phyloP scores from a whole-genome alignment of 2,329 filamentous ascomycete genomes.

The Penicillium sp. region DNA sequence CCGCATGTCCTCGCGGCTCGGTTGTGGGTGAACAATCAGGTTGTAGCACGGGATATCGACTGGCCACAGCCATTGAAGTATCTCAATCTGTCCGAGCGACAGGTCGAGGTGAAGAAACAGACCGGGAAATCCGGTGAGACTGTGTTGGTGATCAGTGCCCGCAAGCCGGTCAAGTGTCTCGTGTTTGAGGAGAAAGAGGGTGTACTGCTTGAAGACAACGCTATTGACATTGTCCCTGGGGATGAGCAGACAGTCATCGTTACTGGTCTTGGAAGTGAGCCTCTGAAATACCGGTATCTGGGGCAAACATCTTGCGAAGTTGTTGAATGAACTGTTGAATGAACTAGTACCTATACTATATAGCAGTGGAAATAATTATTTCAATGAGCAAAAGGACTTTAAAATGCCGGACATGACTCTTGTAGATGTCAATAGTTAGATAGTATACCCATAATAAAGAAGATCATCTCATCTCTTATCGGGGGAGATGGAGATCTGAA shows the following conservation, averaged over 20 bases:
- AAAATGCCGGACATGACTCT: neutral
- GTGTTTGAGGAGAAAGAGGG: constrained; percentile 59
- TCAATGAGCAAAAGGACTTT: neutral
- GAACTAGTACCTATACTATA: neutral
- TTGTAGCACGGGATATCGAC: constrained; percentile 56
- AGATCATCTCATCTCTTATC: constrained; percentile 9
- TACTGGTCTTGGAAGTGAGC: constrained; percentile 19
- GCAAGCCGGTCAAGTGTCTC: constrained; percentile 58
- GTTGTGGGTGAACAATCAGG: constrained; percentile 51
- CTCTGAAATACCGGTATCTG: constrained; percentile 29
- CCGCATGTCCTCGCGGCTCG: constrained; percentile 54
- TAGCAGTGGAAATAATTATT: neutral
- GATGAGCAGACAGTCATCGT: constrained; percentile 49
- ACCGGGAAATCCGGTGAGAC: constrained; percentile 31
- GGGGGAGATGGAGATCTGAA: constrained; percentile 1
- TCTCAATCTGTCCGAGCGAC: constrained; percentile 52
- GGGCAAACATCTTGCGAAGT: constrained; percentile 21
- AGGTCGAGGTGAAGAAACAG: constrained; percentile 44
- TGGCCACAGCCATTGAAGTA: constrained; percentile 63
- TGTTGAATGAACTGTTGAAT: constrained; percentile 1
- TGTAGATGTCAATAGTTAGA: neutral
- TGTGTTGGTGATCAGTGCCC: constrained; percentile 46
- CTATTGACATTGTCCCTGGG: constrained; percentile 58
- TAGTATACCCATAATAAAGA: neutral
- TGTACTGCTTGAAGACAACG: constrained; percentile 55